phyloP scores from a whole-genome alignment of 1,139 yeast species.

The Yamadazyma dushanensis region DNA sequence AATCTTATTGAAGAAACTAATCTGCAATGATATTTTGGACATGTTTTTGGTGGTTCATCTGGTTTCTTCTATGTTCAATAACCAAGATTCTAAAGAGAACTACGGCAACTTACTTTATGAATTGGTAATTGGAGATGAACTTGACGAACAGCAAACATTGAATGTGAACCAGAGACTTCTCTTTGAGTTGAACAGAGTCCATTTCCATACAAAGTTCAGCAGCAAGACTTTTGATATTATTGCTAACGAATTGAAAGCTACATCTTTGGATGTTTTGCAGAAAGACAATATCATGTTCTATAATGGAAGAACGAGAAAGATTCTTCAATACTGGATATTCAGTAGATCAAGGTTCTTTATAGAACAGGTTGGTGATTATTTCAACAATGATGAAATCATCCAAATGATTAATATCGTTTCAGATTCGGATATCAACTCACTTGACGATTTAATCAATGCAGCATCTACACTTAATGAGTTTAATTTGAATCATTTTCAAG shows the following conservation, averaged over 20 bases:
- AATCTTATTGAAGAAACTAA: constrained; percentile 10
- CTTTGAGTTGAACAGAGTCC: constrained; percentile 14
- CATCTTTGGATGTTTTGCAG: constrained; percentile 6
- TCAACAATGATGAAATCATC: constrained; percentile 22
- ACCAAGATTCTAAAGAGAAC: constrained; percentile 5
- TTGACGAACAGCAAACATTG: constrained; percentile 11
- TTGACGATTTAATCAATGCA: constrained; percentile 21
- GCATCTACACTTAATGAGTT: constrained; percentile 44
- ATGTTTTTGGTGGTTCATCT: constrained; percentile 8
- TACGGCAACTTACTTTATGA: constrained; percentile 15
- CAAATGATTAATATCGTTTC: constrained; percentile 22
- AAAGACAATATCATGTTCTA: constrained; percentile 5
- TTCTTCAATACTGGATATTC: constrained; percentile 21
- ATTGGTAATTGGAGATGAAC: constrained; percentile 17
- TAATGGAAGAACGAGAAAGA: constrained; percentile 2
- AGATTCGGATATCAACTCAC: constrained; percentile 11
- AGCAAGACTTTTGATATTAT: constrained; percentile 11
- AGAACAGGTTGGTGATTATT: constrained; percentile 22
- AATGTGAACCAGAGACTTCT: constrained; percentile 17
- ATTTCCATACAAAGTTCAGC: constrained; percentile 9
- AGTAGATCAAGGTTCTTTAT: constrained; percentile 23
- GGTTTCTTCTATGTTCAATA: constrained; percentile 10
- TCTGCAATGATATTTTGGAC: constrained; percentile 13
- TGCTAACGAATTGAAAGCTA: constrained; percentile 14
- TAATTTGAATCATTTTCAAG: constrained; percentile 54